phyloP scores from a whole-genome alignment of 106 monocot species.

The Ottelia alismoides region DNA sequence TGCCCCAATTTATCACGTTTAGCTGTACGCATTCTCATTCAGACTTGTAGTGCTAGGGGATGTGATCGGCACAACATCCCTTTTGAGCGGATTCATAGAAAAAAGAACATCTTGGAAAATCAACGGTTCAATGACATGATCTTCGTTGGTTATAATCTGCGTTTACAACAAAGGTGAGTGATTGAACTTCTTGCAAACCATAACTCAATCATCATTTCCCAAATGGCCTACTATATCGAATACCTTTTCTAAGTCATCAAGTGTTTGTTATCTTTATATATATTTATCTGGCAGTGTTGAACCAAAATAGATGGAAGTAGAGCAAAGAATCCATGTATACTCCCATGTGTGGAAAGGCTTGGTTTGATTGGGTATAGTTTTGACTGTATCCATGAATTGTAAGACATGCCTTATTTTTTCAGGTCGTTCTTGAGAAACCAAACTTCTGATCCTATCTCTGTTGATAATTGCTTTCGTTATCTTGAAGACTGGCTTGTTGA shows the following conservation, averaged over 20 bases:
- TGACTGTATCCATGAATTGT: too few relatives aligned
- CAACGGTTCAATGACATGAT: conserved; percentile 65
- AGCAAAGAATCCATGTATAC: too few relatives aligned
- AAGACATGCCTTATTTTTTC: too few relatives aligned
- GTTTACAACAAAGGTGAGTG: conserved; percentile 71
- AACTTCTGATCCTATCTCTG: conserved; percentile 56
- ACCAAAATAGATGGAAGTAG: too few relatives aligned
- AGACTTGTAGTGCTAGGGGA: conserved; percentile 80
- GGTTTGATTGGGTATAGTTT: too few relatives aligned
- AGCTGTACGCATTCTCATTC: conserved; percentile 79
- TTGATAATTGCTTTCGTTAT: conserved; percentile 34
- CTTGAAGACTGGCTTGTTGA: conserved; percentile 79
- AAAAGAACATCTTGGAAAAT: conserved; percentile 66
- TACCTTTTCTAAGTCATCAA: too few relatives aligned
- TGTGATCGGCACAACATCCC: conserved; percentile 40
- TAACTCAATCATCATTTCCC: neutral
- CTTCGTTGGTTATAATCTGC: conserved; percentile 76
- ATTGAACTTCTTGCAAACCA: neutral
- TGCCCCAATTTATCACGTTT: conserved; percentile 79
- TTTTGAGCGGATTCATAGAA: conserved; percentile 71
- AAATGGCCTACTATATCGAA: too few relatives aligned
- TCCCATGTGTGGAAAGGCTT: too few relatives aligned
- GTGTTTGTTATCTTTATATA: neutral
- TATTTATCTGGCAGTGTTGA: neutral
- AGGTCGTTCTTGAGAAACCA: conserved; percentile 41